These are phyloP conservation scores for Stygiomarasmius scandens DNA, from an alignment of 1,284 basidiomycete species.

Conservation along the genomic window DNA sequence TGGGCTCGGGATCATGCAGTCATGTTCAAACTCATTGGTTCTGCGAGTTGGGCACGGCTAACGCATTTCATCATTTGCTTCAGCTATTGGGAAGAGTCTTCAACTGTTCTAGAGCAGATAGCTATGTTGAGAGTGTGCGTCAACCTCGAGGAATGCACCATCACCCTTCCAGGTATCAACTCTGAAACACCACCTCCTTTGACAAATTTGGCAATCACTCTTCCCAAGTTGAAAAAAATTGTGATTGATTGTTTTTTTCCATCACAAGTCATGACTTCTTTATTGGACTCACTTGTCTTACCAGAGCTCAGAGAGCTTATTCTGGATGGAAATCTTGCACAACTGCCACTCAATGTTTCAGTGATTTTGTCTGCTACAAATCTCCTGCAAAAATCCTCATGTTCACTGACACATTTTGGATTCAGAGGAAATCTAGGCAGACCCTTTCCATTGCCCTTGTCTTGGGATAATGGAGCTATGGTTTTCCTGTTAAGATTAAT, in stretches of 20 bases:
- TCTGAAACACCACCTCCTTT: background rate
- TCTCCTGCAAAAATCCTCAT: conserved; percentile 2
- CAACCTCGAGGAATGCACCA: background rate
- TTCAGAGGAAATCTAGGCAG: background rate
- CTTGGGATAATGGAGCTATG: background rate
- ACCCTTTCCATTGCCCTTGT: background rate
- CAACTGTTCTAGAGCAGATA: background rate
- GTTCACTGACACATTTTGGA: background rate
- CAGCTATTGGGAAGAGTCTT: too few relatives aligned
- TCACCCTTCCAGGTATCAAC: background rate
- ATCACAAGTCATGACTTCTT: background rate
- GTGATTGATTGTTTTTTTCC: background rate
- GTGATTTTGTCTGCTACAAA: background rate
- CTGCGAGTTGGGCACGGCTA: background rate
- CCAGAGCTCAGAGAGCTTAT: conserved; percentile 1
- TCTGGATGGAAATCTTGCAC: background rate
- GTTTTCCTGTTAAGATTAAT: background rate
- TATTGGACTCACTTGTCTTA: background rate
- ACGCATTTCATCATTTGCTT: background rate
- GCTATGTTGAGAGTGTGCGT: background rate
- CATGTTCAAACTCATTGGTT: background rate
- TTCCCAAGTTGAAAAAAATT: conserved; percentile 1
- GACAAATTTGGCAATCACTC: background rate
- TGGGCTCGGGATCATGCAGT: background rate
- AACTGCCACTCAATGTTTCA: background rate